Conservation (phyloP, 2,329 filamentous ascomycete species). For the Lachnellula hyalina region DNA sequence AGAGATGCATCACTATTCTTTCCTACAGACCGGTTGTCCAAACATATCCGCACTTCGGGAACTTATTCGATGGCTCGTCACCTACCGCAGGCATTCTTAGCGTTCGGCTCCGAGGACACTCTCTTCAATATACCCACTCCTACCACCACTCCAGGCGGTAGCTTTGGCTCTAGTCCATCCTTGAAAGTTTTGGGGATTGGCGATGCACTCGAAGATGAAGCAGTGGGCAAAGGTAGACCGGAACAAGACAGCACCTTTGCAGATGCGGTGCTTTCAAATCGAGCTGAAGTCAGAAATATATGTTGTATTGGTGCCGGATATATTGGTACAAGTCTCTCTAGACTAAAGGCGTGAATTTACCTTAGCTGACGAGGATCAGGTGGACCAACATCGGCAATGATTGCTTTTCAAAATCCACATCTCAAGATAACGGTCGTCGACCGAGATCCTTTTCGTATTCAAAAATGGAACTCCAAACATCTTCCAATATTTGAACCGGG, state of each 20-base stretch:
- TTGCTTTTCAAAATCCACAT: slow-evolving; percentile 67
- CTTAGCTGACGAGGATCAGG: slow-evolving; percentile 35
- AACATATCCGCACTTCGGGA: too few species aligned
- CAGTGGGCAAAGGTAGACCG: background rate
- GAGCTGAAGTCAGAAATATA: slow-evolving; percentile 46
- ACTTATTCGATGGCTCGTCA: too few species aligned
- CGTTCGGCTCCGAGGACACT: slow-evolving; percentile 30
- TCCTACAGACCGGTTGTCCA: too few species aligned
- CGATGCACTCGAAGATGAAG: slow-evolving; percentile 18
- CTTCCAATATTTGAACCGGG: slow-evolving; percentile 74
- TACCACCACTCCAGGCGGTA: slow-evolving; percentile 41
- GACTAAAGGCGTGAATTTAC: background rate
- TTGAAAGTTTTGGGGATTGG: slow-evolving; percentile 29
- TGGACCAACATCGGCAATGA: slow-evolving; percentile 69
- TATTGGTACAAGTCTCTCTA: slow-evolving; percentile 51
- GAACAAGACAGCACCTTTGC: slow-evolving; percentile 5
- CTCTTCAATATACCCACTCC: slow-evolving; percentile 35
- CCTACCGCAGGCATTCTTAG: too few species aligned
- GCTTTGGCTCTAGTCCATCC: slow-evolving; percentile 38
- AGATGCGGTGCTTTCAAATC: background rate
- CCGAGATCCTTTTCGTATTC: slow-evolving; percentile 58
- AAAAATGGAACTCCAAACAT: slow-evolving; percentile 66
- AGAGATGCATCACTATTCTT: too few species aligned
- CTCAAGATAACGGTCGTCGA: slow-evolving; percentile 73
- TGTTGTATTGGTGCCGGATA: slow-evolving; percentile 74